Conservation (phyloP, 2,329 filamentous ascomycete genomes). For the Hirsutella thompsonii region DNA sequence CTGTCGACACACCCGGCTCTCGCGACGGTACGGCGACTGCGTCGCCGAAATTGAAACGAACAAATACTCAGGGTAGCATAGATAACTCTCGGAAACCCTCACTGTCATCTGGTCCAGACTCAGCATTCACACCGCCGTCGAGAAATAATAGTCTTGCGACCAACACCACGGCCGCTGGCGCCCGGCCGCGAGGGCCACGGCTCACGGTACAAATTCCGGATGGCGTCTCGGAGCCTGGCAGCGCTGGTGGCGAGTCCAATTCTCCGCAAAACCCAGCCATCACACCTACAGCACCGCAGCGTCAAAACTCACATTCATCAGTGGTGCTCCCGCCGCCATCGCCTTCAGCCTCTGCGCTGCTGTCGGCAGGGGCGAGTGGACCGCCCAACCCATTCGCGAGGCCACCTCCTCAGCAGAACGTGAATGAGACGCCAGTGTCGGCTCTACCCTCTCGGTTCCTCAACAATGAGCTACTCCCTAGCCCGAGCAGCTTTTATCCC, state of each 20-base stretch:
- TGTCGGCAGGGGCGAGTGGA: constrained; percentile 83
- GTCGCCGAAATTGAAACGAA: constrained; percentile 40
- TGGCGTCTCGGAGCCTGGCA: constrained; percentile 67
- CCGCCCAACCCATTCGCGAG: constrained; percentile 93
- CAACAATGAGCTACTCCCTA: constrained; percentile 74
- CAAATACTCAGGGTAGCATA: constrained; percentile 32
- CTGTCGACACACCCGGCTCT: constrained; percentile 48
- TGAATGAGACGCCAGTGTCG: constrained; percentile 66
- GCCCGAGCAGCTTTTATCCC: constrained; percentile 82
- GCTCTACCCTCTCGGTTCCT: constrained; percentile 87
- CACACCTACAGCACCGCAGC: constrained; percentile 38
- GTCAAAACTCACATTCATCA: constrained; percentile 45
- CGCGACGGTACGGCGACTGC: constrained; percentile 33
- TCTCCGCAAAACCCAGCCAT: constrained; percentile 48
- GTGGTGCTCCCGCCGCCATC: constrained; percentile 88
- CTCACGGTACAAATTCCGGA: constrained; percentile 93
- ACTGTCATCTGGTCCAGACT: constrained; percentile 52
- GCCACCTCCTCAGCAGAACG: constrained; percentile 60
- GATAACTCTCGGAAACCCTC: constrained; percentile 35
- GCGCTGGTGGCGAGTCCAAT: constrained; percentile 59
- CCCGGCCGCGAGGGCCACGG: constrained; percentile 64
- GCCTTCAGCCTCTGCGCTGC: constrained; percentile 69
- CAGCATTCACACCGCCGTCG: constrained; percentile 54
- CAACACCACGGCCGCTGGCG: constrained; percentile 38
- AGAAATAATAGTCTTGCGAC: constrained; percentile 59